Conservation (phyloP, 768 basidiomycete genomes). For the Cyclocybe aegerita region DNA sequence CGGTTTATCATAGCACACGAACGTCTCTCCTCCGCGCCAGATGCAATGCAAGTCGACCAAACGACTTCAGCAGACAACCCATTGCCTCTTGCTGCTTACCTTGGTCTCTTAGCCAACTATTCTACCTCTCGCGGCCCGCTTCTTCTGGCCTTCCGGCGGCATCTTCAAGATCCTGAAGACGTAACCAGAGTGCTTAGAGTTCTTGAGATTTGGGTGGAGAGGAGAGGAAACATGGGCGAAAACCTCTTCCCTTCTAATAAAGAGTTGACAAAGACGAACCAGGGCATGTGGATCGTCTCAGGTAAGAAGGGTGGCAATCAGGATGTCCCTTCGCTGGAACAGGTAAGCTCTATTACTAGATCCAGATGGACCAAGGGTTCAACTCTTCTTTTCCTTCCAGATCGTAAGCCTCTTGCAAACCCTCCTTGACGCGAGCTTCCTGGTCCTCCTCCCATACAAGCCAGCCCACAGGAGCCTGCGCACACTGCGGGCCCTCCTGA, state of each 20-base stretch:
- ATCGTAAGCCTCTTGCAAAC: constrained; percentile 59
- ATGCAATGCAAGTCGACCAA: too few relatives aligned
- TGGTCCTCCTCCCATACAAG: constrained; percentile 62
- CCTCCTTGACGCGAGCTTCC: constrained; percentile 71
- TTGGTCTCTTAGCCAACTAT: constrained; percentile 36
- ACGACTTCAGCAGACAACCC: constrained; percentile 5
- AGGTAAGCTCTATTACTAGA: constrained; percentile 28
- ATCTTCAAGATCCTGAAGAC: constrained; percentile 50
- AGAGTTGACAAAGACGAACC: constrained; percentile 36
- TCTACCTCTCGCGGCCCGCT: constrained; percentile 37
- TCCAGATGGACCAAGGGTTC: not conserved
- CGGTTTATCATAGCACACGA: constrained; percentile 40
- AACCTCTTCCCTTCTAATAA: constrained; percentile 39
- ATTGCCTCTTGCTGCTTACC: constrained; percentile 33
- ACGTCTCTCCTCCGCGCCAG: constrained; percentile 6
- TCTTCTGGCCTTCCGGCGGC: constrained; percentile 49
- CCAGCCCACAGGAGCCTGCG: constrained; percentile 57
- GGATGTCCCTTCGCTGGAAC: constrained; percentile 40
- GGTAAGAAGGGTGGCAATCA: constrained; percentile 22
- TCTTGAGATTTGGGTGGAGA: constrained; percentile 49
- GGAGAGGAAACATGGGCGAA: constrained; percentile 33
- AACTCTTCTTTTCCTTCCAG: constrained; percentile 30
- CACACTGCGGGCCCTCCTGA: constrained; percentile 47
- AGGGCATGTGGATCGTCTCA: constrained; percentile 37
- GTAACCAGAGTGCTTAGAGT: constrained; percentile 43